Evolutionary conservation across 345 rosid genomes (phyloP).

Genomic region (Corchorus capsularis): DNA sequence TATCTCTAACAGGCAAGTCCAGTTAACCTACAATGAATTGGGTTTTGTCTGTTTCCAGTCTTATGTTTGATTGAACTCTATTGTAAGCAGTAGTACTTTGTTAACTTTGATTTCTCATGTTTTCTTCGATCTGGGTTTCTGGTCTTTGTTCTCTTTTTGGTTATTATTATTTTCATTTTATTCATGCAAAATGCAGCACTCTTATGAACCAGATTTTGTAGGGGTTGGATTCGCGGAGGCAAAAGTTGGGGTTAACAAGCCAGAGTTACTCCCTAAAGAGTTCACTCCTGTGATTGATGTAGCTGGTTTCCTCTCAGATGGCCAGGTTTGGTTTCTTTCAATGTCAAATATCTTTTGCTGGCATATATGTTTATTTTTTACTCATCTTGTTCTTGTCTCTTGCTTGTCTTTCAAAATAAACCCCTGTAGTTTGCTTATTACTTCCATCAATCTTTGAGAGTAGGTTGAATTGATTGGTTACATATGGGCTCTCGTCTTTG

Average conservation of each 20-base stretch:
- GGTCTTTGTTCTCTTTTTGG: not conserved
- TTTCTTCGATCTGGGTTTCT: not conserved
- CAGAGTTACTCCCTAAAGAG: conserved; percentile 84
- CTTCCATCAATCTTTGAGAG: not conserved
- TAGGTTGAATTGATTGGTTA: not conserved
- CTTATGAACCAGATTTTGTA: conserved; percentile 20
- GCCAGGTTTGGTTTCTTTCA: conserved; percentile 57
- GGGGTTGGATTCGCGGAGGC: conserved; percentile 68
- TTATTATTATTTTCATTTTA: not conserved
- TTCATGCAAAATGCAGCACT: not conserved
- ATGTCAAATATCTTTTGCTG: not conserved
- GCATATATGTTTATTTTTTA: not conserved
- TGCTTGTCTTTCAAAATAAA: not conserved
- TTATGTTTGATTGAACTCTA: not conserved
- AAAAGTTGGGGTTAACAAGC: conserved; percentile 88
- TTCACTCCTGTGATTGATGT: conserved; percentile 84
- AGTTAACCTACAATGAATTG: not conserved
- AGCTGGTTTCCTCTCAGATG: conserved; percentile 89
- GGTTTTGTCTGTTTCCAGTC: not conserved
- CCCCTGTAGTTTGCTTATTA: not conserved
- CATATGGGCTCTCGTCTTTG: too few relatives aligned
- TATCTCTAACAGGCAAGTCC: conserved; percentile 55
- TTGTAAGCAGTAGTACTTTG: not conserved
- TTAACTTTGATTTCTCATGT: not conserved
- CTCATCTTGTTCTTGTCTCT: not conserved